Percentiles rank a stretch among this genome's conserved stretches.
Evolutionary conservation across 441 rosid species (phyloP).

Genomic region (Pelargonium exstipulatum): DNA sequence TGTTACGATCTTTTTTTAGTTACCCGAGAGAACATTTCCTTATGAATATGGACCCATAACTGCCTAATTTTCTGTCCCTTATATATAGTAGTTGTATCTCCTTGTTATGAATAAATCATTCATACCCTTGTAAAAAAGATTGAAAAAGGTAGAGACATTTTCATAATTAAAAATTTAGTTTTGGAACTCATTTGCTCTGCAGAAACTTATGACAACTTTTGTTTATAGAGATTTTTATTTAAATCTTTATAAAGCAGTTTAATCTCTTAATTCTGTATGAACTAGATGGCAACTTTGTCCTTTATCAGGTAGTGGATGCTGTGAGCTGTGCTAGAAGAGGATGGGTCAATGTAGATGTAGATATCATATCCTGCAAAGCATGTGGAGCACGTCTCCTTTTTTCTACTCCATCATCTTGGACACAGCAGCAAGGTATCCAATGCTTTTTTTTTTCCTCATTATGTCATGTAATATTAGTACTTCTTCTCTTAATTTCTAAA

Average conservation of each 20-base stretch:
- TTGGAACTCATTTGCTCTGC: background rate
- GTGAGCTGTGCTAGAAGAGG: slow-evolving; percentile 88
- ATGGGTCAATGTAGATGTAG: slow-evolving; percentile 81
- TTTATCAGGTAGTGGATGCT: slow-evolving; percentile 63
- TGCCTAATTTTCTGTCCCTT: too few species aligned
- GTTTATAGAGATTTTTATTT: background rate
- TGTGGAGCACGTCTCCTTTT: slow-evolving; percentile 86
- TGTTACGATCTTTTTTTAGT: too few species aligned
- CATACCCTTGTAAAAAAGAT: background rate
- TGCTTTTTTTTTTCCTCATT: slow-evolving; percentile 7
- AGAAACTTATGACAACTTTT: background rate
- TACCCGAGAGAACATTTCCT: too few species aligned
- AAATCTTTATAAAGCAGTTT: background rate
- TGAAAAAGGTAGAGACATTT: background rate
- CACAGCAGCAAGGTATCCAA: slow-evolving; percentile 66
- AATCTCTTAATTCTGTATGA: background rate
- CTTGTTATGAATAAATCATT: too few species aligned
- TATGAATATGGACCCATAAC: too few species aligned
- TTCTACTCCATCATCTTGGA: slow-evolving; percentile 80
- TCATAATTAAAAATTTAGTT: background rate
- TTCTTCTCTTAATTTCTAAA: slow-evolving; percentile 5
- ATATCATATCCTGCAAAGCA: slow-evolving; percentile 75
- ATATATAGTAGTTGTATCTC: too few species aligned
- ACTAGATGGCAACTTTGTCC: background rate
- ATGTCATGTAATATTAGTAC: background rate